Evolutionary conservation across 495 filamentous ascomycete genomes (phyloP).

Genomic region (Penicillium cosmopolitanum): DNA sequence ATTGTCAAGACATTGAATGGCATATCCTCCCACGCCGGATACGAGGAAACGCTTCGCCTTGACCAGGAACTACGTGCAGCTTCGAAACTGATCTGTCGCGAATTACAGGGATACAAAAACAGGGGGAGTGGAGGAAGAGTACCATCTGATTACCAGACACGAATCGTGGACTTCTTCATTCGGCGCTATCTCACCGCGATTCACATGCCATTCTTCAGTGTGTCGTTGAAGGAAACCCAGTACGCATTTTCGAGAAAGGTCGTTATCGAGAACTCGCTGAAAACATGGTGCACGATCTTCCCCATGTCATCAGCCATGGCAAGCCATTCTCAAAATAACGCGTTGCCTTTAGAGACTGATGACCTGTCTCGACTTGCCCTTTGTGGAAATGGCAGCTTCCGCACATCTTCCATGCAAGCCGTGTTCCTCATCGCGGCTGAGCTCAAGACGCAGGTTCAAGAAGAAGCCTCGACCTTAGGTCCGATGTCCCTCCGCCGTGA

Average conservation of each 20-base stretch:
- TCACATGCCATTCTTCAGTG: slow-evolving; percentile 52
- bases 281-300: slow-evolving; percentile 49
- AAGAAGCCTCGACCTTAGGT: slow-evolving; percentile 49
- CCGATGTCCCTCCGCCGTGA: slow-evolving; percentile 49
- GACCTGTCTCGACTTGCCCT: slow-evolving; percentile 46
- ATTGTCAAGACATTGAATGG: slow-evolving; percentile 53
- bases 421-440: slow-evolving; percentile 50
- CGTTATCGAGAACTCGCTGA: slow-evolving; percentile 52
- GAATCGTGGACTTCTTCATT: slow-evolving; percentile 46
- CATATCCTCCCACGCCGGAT: slow-evolving; percentile 34
- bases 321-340: slow-evolving; percentile 11
- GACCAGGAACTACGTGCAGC: slow-evolving; percentile 38
- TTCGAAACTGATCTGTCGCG: slow-evolving; percentile 38
- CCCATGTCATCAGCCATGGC: slow-evolving; percentile 33
- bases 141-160: slow-evolving; percentile 39
- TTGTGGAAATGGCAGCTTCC: slow-evolving; percentile 53
- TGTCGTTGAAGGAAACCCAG: slow-evolving; percentile 37
- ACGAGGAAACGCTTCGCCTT: slow-evolving; percentile 43
- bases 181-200: slow-evolving; percentile 50
- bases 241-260: slow-evolving; percentile 55
- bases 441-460: slow-evolving; percentile 51
- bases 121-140: slow-evolving; percentile 17
- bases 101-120: slow-evolving; percentile 36
- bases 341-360: slow-evolving; percentile 24
- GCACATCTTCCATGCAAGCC: slow-evolving; percentile 44